Evolutionary conservation across 768 basidiomycete genomes (phyloP).

Genomic region (Termitomyces heimii): DNA sequence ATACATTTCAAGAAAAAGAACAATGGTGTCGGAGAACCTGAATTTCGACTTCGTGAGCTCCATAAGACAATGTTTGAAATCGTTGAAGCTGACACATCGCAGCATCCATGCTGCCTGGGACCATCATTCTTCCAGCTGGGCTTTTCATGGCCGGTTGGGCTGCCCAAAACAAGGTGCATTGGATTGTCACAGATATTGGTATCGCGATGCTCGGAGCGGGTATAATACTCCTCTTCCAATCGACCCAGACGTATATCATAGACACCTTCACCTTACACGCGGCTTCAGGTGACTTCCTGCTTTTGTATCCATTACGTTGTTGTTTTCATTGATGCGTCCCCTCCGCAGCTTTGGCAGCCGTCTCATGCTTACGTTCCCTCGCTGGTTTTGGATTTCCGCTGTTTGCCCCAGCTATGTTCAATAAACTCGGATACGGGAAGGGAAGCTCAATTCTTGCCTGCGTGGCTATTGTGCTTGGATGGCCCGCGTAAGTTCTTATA

Average conservation of each 20-base stretch:
- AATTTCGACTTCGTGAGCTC: constrained; percentile 42
- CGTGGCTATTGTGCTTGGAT: constrained; percentile 52
- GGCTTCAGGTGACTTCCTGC: constrained; percentile 44
- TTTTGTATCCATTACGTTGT: background rate
- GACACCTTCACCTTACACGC: constrained; percentile 63
- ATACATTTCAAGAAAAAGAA: constrained; percentile 43
- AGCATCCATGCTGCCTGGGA: constrained; percentile 59
- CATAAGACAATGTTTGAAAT: background rate
- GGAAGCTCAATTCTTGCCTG: constrained; percentile 62
- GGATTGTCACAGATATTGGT: constrained; percentile 69
- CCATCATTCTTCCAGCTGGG: constrained; percentile 57
- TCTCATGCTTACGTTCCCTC: constrained; percentile 54
- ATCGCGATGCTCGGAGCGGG: constrained; percentile 52
- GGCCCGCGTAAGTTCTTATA: constrained; percentile 41
- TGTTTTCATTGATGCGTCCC: background rate
- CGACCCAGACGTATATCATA: constrained; percentile 62
- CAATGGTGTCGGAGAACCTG: constrained; percentile 39
- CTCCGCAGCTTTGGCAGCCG: constrained; percentile 53
- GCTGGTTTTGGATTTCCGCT: constrained; percentile 74
- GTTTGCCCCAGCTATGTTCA: constrained; percentile 70
- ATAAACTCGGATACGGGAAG: constrained; percentile 61
- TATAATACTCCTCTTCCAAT: constrained; percentile 52
- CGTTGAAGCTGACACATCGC: background rate
- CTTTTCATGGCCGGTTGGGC: constrained; percentile 70
- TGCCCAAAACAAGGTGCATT: constrained; percentile 48